A percentile compares a stretch with the other conserved stretches of the same genome.
These are phyloP conservation scores for Kwoniella pini DNA, from an alignment of 768 basidiomycete genomes.

Conservation along the genomic window DNA sequence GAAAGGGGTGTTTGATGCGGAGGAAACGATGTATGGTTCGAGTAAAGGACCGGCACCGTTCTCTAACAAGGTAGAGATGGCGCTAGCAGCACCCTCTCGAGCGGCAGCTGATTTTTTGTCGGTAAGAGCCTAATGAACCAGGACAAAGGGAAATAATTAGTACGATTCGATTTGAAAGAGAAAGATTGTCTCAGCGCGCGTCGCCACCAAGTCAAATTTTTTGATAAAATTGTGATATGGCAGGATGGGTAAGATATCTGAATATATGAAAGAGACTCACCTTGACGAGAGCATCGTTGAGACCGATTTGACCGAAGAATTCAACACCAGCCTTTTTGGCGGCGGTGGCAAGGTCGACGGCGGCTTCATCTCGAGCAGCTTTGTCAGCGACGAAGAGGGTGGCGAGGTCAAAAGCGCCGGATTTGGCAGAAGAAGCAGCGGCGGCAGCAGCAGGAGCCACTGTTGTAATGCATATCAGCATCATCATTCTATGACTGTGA, in stretches of 20 bases:
- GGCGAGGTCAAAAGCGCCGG: slow-evolving; percentile 63
- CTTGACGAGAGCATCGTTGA: slow-evolving; percentile 72
- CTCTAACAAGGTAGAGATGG: slow-evolving; percentile 66
- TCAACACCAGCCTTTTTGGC: slow-evolving; percentile 82
- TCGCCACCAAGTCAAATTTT: slow-evolving; percentile 16
- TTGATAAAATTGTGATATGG: neutral
- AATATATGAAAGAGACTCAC: slow-evolving; percentile 33
- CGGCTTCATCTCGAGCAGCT: slow-evolving; percentile 71
- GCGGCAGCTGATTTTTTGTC: slow-evolving; percentile 94
- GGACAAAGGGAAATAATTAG: neutral
- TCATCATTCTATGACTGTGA: neutral
- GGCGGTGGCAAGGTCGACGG: slow-evolving; percentile 67
- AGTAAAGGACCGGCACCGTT: slow-evolving; percentile 75
- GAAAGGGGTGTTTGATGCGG: slow-evolving; percentile 68
- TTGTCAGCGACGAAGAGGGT: slow-evolving; percentile 84
- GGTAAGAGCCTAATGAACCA: slow-evolving; percentile 63
- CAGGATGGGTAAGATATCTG: neutral
- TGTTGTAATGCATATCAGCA: neutral
- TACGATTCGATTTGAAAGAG: neutral
- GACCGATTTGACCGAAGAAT: slow-evolving; percentile 68
- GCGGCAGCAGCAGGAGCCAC: slow-evolving; percentile 64
- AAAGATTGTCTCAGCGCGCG: slow-evolving; percentile 2
- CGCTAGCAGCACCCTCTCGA: slow-evolving; percentile 81
- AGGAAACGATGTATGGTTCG: slow-evolving; percentile 83
- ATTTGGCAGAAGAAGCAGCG: slow-evolving; percentile 66